phyloP scores from a whole-genome alignment of 1,284 basidiomycete species.

The Peniophora sp. region DNA sequence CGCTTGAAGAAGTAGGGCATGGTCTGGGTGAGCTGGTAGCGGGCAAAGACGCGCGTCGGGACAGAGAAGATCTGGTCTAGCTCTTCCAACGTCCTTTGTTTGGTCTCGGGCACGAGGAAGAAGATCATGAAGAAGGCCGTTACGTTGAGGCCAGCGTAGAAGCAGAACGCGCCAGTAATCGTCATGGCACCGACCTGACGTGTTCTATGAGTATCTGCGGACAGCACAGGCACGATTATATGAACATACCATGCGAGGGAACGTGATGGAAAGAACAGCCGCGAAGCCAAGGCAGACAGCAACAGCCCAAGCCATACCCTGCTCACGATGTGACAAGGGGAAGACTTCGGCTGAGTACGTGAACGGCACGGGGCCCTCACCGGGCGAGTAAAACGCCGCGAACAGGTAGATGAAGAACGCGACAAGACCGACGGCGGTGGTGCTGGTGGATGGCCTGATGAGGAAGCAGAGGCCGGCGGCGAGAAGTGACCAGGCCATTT shows the following conservation, averaged over 20 bases:
- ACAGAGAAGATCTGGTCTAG: constrained; percentile 68
- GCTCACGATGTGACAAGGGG: constrained; percentile 64
- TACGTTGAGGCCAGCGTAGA: constrained; percentile 49
- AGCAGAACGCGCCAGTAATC: constrained; percentile 64
- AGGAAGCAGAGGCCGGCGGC: constrained; percentile 50
- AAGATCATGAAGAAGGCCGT: constrained; percentile 49
- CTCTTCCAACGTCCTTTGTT: constrained; percentile 71
- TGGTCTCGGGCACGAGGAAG: constrained; percentile 75
- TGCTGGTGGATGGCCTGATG: constrained; percentile 25
- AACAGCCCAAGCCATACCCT: constrained; percentile 66
- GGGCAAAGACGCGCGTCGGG: constrained; percentile 51
- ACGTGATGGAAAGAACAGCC: constrained; percentile 54
- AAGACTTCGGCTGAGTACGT: constrained; percentile 73
- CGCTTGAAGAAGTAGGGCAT: constrained; percentile 54
- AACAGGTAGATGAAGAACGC: constrained; percentile 61
- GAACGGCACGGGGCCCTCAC: constrained; percentile 78
- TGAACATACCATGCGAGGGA: constrained; percentile 30
- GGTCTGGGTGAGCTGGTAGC: constrained; percentile 49
- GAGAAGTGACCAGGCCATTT: constrained; percentile 56
- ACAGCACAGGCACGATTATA: no score
- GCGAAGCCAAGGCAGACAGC: neutral
- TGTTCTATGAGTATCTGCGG: no score
- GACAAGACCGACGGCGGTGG: constrained; percentile 37
- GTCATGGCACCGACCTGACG: constrained; percentile 54
- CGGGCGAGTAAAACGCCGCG: constrained; percentile 56